Evolutionary conservation across 192 early-diverging fungal genomes (phyloP), one percentile per base, ranked within the genome.

Genomic region (Anaeromyces robustus): DNA sequence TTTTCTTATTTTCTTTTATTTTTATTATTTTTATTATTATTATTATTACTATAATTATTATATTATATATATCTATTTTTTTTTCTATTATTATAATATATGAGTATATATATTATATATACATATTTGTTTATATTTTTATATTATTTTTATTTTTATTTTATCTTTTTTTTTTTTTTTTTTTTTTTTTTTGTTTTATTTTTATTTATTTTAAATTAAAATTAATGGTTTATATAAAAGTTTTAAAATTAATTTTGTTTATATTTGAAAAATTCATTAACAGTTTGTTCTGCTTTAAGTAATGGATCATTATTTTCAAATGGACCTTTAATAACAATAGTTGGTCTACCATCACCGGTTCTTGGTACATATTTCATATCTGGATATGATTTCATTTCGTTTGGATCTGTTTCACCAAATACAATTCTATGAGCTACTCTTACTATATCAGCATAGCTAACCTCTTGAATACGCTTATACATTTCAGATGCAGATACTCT

Each of bases 401-500:
- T 86, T 79, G 26, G 2, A 30, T 87, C 83, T 29, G 90, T 85
- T 77, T 88, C 89, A 80, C 93, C 91, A 77, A 93, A 85, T 79
- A 95, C 85, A 12, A 94, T 86, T 12, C 92, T 80, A 28, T 86
- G 82, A 3, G 95, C 97, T 12, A 95, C 95, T n/a, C 92, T 85
- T 41, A 88, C 85, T 78, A 98, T 86, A 83, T 96, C 94, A 39
- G 91, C 91, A 29, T 87, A 80, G 32, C 90, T 91, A 22, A 98
- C 90, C 28, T 86, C 81, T 34, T 96, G 95, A 77, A 98, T 96
- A 34, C 92, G 90, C 77, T 85, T 80, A 80, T 93, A 90, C 93
- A 97, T 93, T 80, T 93, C 93, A 77, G 86, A 87, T 17, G 93
- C 93, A 0, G 89, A 86, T 6, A 95, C 85, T 83, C 95, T 93